Evolutionary conservation across 2,329 filamentous ascomycete genomes (phyloP).

Genomic region (Bisporella sp.): DNA sequence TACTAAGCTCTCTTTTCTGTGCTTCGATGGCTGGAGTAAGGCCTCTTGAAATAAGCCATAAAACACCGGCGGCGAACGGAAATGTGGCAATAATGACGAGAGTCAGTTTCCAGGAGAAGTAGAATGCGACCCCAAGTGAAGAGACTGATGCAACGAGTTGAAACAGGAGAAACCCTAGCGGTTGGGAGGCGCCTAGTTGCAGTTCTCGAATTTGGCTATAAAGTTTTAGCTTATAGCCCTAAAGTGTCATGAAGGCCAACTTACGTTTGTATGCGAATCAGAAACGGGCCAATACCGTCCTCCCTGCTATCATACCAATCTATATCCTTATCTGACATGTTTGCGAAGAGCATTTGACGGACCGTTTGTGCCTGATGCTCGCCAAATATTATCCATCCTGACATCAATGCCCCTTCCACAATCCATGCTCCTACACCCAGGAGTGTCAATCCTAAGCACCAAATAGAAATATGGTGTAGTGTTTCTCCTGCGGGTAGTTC

Average conservation of each 20-base stretch:
- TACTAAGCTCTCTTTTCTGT: conserved; percentile 61
- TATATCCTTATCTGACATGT: conserved; percentile 66
- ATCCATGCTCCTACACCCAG: conserved; percentile 63
- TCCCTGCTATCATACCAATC: conserved; percentile 73
- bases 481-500: conserved; percentile 42
- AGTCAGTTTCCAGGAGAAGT: conserved; percentile 77
- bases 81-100: conserved; percentile 69
- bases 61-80: conserved; percentile 56
- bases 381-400: conserved; percentile 69
- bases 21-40: conserved; percentile 59
- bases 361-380: conserved; percentile 69
- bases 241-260: conserved; percentile 21
- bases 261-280: conserved; percentile 69
- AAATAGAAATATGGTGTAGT: conserved; percentile 46
- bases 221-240: conserved; percentile 16
- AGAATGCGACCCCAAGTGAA: conserved; percentile 66
- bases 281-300: conserved; percentile 64
- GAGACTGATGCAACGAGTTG: conserved; percentile 57
- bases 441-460: conserved; percentile 54
- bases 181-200: conserved; percentile 72
- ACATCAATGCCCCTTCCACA: conserved; percentile 58
- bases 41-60: conserved; percentile 52
- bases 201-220: conserved; percentile 73
- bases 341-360: conserved; percentile 57
- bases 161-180: conserved; percentile 63